Base-by-base conservation (phyloP, 306 rosid genomes). In the Erythrophleum fordii region DNA sequence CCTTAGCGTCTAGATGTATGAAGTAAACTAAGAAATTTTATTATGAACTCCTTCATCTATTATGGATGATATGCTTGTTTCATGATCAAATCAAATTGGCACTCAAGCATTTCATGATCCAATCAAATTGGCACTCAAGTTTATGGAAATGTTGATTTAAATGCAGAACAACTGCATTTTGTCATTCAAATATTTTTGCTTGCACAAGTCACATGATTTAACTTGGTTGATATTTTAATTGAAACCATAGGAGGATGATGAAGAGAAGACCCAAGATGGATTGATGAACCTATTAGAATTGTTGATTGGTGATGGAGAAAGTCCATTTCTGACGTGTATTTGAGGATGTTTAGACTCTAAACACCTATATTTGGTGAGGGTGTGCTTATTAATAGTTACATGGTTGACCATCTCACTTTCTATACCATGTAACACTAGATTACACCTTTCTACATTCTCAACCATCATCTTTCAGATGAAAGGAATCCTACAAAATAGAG, bases 391-490 rank as follows among this genome's bases (percentile, higher is more conserved):
- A 34, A 88, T 90, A 0, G 80, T 83, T 69, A 87, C 87, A 80
- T 94, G 97, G 97, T 83, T 91, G 89, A 90, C 94, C 84, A 79
- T 72, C 41, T 82, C 91, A 73, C 88, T 91, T 11, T 77, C 86
- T 66, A 64, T 67, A 17, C 77, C 75, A 45, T 41, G 82, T 29
- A 77, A 81, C 69, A 80, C 86, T 28, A 91, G 80, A 82, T 85
- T 85, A 69, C 90, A 87, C 80, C 86, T 88, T 83, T 73, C 90
- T 8, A 75, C 90, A 48, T 89, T 91, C 77, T 76, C 82, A 70
- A 61, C 86, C 64, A 84, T 90, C 73, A 85, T 92, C 80, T 71
- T 83, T 76, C 75, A 75, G 81, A 76, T 93, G 28, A 89, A 87
- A 77, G 83, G 85, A 77, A 76, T 68, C 77, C 80, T 94, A 34